phyloP scores from a whole-genome alignment of 257 asterid species.

The Gentiana straminea region DNA sequence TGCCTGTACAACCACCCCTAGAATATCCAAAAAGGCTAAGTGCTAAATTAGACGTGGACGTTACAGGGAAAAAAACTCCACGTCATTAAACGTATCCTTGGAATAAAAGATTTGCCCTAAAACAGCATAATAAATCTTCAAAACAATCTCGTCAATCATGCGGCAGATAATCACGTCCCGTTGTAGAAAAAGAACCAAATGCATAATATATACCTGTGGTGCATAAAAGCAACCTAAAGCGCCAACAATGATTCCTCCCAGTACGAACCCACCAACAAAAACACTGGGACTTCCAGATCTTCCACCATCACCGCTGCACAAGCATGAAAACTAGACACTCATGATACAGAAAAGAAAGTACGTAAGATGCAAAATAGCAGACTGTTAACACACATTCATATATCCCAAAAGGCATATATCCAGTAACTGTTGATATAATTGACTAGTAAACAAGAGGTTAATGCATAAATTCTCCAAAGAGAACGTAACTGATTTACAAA shows the following conservation, averaged over 20 bases:
- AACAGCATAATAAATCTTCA: not conserved
- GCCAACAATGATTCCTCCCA: slow-evolving; percentile 37
- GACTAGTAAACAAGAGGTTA: not conserved
- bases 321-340: slow-evolving; percentile 7
- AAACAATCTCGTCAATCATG: not conserved
- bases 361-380: not conserved
- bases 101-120: not conserved
- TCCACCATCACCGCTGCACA: slow-evolving; percentile 23
- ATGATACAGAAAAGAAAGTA: not conserved
- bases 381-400: not conserved
- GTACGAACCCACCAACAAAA: slow-evolving; percentile 34
- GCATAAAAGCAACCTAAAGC: slow-evolving; percentile 40
- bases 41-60: no score
- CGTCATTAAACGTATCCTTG: no score
- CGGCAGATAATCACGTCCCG: not conserved
- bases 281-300: slow-evolving; percentile 22
- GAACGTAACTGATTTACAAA: no score
- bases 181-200: not conserved
- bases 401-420: not conserved
- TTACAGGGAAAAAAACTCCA: no score
- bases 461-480: not conserved
- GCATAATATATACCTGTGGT: slow-evolving; percentile 24
- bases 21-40: no score
- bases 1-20: no score
- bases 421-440: not conserved